These are phyloP conservation scores for Phytophthora pistaciae DNA, from an alignment of 352 stramenopile species.

Conservation along the genomic window DNA sequence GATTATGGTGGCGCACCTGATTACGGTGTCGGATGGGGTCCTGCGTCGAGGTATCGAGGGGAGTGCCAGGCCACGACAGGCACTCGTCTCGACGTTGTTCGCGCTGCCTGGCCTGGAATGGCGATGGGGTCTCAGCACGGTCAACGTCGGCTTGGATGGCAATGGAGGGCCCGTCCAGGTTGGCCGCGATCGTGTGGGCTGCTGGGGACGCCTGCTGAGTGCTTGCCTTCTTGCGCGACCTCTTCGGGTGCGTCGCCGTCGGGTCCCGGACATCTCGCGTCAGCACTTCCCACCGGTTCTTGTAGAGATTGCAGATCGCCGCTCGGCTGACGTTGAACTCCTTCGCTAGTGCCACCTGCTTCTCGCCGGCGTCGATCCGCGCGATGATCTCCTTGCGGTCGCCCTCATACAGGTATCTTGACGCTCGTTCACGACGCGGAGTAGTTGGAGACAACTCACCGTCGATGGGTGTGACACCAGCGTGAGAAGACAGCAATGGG, in stretches of 20 bases:
- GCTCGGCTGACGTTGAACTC: conserved; percentile 51
- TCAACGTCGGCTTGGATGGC: background rate
- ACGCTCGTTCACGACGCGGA: conserved; percentile 9
- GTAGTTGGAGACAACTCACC: conserved; percentile 10
- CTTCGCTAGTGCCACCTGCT: conserved; percentile 49
- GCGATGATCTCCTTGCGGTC: conserved; percentile 11
- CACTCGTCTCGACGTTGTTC: background rate
- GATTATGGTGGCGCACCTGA: background rate
- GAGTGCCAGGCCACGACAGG: background rate
- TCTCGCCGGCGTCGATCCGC: conserved; percentile 45
- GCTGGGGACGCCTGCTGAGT: background rate
- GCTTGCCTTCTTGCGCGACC: conserved; percentile 2
- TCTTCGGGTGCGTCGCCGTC: conserved; percentile 20
- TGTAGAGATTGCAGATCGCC: conserved; percentile 58
- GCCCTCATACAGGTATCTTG: conserved; percentile 14
- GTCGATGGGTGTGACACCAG: background rate
- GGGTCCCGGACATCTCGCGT: conserved; percentile 21
- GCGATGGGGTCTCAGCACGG: background rate
- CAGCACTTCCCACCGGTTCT: conserved; percentile 43
- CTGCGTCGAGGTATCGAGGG: background rate
- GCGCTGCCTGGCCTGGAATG: background rate
- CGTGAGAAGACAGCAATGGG: background rate
- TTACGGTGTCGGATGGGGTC: background rate
- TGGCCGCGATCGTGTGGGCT: background rate
- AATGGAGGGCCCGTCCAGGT: background rate